Evolutionary conservation across 805 yeast species (phyloP).

Genomic region (Schwanniomyces pseudopolymorphus): DNA sequence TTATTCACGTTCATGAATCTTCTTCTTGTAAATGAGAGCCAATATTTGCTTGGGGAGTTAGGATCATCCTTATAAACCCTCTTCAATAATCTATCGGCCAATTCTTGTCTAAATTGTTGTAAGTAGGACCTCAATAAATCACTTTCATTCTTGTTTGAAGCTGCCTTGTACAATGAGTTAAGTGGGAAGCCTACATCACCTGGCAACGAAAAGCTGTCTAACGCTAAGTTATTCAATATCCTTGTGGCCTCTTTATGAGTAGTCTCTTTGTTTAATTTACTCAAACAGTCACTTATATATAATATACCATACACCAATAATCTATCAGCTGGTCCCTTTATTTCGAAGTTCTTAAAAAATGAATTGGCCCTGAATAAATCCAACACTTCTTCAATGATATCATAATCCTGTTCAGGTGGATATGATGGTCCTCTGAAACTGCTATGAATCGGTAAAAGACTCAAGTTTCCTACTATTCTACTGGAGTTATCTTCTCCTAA

Average conservation of each 20-base stretch:
- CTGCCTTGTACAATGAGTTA: slow-evolving; percentile 74
- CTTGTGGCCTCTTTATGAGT: slow-evolving; percentile 60
- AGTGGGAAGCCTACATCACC: slow-evolving; percentile 95
- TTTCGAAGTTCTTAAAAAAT: slow-evolving; percentile 94
- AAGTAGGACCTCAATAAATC: slow-evolving; percentile 80
- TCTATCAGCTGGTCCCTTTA: slow-evolving; percentile 93
- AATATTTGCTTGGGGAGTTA: slow-evolving; percentile 75
- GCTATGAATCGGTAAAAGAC: slow-evolving; percentile 81
- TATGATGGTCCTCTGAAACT: slow-evolving; percentile 89
- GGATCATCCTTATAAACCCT: slow-evolving; percentile 64
- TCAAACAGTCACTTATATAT: slow-evolving; percentile 81
- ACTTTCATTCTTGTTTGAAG: slow-evolving; percentile 70
- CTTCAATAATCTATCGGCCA: slow-evolving; percentile 74
- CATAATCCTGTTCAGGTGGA: slow-evolving; percentile 70
- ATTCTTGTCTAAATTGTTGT: slow-evolving; percentile 92
- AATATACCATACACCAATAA: slow-evolving; percentile 90
- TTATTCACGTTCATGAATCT: slow-evolving; percentile 98
- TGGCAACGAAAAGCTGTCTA: slow-evolving; percentile 87
- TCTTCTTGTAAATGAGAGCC: slow-evolving; percentile 95
- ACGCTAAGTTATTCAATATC: slow-evolving; percentile 76
- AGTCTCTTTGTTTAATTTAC: slow-evolving; percentile 52
- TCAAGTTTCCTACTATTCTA: slow-evolving; percentile 74
- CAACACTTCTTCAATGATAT: slow-evolving; percentile 85
- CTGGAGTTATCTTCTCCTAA: slow-evolving; percentile 58
- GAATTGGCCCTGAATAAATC: slow-evolving; percentile 95